Conservation (phyloP, 352 stramenopile genomes). For the Globisporangium spinosum region DNA sequence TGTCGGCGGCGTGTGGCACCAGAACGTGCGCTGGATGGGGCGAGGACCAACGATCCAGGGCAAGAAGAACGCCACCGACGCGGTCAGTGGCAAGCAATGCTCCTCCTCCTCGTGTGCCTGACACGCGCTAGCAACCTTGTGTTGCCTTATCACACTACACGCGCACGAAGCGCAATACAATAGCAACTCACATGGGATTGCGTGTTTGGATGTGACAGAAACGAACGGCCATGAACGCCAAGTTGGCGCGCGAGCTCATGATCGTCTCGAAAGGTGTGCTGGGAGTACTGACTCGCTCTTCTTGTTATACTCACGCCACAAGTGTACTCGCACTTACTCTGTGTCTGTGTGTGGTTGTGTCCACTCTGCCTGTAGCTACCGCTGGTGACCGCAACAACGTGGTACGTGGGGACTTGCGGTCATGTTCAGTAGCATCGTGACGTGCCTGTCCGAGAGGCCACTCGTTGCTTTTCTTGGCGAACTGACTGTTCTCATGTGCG, state of each 20-base stretch:
- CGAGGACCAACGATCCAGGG: slow-evolving; percentile 79
- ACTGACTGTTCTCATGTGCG: slow-evolving; percentile 6
- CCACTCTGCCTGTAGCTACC: slow-evolving; percentile 28
- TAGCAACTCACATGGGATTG: neutral
- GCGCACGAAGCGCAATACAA: no score
- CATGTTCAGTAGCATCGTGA: no score
- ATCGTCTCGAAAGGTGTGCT: slow-evolving; percentile 67
- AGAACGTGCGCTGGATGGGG: slow-evolving; percentile 67
- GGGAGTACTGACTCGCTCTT: neutral
- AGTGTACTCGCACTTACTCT: neutral
- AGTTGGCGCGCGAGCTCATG: slow-evolving; percentile 68
- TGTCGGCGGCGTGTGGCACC: slow-evolving; percentile 24
- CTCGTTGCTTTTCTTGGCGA: no score
- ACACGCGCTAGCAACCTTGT: no score
- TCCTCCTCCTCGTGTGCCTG: neutral
- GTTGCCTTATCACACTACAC: no score
- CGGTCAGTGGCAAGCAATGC: slow-evolving; percentile 26
- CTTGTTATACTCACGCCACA: no score
- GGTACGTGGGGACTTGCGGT: slow-evolving; percentile 28
- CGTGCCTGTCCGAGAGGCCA: no score
- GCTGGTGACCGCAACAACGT: slow-evolving; percentile 66
- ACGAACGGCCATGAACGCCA: slow-evolving; percentile 70
- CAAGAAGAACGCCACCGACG: slow-evolving; percentile 77
- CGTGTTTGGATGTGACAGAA: slow-evolving; percentile 34
- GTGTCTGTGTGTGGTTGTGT: neutral